Conservation (phyloP, 2,329 filamentous ascomycete species). For the Knoxdaviesia proteae region DNA sequence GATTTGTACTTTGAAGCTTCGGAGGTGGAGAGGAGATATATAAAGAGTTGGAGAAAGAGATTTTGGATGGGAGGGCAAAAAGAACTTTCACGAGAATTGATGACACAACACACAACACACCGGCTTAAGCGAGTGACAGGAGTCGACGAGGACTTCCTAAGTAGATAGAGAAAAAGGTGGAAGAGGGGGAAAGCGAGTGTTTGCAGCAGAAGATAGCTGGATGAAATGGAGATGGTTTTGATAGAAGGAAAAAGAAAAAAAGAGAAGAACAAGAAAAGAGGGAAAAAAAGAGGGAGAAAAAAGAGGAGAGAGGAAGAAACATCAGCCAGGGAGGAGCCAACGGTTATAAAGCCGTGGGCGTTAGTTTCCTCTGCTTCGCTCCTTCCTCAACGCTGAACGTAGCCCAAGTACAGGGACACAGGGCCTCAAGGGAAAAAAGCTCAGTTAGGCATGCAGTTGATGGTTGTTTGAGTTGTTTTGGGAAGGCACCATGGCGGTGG, state of each 20-base stretch:
- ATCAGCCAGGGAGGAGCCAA: conserved; percentile 3
- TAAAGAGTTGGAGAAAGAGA: conserved; percentile 2
- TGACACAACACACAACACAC: no score
- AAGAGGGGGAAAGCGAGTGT: conserved; percentile 28
- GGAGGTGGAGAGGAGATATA: background rate
- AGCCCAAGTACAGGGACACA: no score
- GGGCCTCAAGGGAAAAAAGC: no score
- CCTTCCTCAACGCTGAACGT: no score
- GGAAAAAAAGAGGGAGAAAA: conserved; percentile 8
- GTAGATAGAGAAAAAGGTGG: conserved; percentile 10
- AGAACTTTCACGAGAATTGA: background rate
- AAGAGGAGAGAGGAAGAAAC: conserved; percentile 5
- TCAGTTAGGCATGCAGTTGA: no score
- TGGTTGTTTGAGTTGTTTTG: no score
- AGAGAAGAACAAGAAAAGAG: conserved; percentile 5
- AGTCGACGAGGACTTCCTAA: conserved; percentile 55
- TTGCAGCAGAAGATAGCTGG: conserved; percentile 3
- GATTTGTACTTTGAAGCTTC: background rate
- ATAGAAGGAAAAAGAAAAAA: conserved; percentile 2
- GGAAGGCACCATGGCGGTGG: no score
- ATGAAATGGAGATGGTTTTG: conserved; percentile 3
- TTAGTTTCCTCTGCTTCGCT: no score
- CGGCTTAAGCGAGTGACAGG: conserved; percentile 49
- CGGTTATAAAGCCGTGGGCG: background rate
- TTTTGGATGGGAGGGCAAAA: conserved; percentile 2